Conservation (phyloP, 2,329 filamentous ascomycete genomes). For the Botrytis porri region DNA sequence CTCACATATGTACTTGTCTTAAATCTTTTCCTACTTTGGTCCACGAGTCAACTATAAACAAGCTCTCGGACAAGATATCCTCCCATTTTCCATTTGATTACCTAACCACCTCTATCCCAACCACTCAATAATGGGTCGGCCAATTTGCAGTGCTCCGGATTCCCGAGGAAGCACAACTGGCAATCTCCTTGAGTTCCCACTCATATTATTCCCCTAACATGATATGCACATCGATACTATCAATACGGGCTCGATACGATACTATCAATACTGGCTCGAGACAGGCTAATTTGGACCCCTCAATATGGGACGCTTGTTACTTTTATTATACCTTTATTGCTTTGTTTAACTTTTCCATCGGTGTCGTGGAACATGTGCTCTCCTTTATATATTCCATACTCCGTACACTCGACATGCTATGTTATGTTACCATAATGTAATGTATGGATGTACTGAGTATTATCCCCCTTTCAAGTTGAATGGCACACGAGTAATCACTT, state of each 20-base stretch:
- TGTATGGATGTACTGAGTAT: no score
- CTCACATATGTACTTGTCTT: no score
- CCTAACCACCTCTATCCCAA: neutral
- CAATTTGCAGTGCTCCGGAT: neutral
- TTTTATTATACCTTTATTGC: neutral
- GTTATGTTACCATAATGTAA: neutral
- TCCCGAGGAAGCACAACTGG: neutral
- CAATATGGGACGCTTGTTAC: neutral
- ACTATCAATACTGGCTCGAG: neutral
- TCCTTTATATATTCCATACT: neutral
- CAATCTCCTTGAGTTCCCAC: constrained; percentile 1
- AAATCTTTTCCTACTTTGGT: neutral
- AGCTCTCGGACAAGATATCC: neutral
- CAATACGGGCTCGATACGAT: neutral
- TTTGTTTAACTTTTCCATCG: neutral
- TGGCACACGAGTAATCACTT: neutral
- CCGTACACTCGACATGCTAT: neutral
- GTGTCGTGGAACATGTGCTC: neutral
- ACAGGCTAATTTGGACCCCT: neutral
- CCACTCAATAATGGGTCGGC: neutral
- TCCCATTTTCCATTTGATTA: neutral
- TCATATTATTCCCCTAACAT: neutral
- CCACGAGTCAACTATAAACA: neutral
- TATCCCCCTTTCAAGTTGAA: neutral
- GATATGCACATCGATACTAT: neutral